Evolutionary conservation across 805 yeast genomes (phyloP).

Genomic region (Yarrowia sp.): DNA sequence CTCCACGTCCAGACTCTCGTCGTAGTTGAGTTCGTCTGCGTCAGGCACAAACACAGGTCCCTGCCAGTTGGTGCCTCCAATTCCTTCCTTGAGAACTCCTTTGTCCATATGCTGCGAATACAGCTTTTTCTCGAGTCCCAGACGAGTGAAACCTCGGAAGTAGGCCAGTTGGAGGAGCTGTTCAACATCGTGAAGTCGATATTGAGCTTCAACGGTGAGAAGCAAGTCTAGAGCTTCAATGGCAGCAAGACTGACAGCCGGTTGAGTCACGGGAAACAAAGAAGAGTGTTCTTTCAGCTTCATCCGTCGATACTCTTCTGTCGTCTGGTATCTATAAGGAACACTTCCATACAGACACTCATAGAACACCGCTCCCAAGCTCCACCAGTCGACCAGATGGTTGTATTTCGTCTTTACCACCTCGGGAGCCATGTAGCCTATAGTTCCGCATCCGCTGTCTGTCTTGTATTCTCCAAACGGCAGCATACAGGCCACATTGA

Average conservation of each 20-base stretch:
- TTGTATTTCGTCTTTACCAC: conserved; percentile 49
- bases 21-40: conserved; percentile 33
- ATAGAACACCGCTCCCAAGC: conserved; percentile 49
- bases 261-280: conserved; percentile 38
- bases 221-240: conserved; percentile 41
- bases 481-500: conserved; percentile 69
- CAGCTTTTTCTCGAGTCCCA: conserved; percentile 31
- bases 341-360: conserved; percentile 47
- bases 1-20: conserved; percentile 26
- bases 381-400: conserved; percentile 49
- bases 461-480: conserved; percentile 54
- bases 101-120: conserved; percentile 25
- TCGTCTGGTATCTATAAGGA: conserved; percentile 44
- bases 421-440: conserved; percentile 80
- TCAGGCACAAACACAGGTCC: conserved; percentile 32
- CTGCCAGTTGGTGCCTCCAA: conserved; percentile 33
- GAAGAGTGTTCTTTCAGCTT: conserved; percentile 33
- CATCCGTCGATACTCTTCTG: conserved; percentile 39
- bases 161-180: conserved; percentile 24
- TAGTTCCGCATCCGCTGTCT: conserved; percentile 67
- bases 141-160: conserved; percentile 23
- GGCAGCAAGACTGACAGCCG: conserved; percentile 41
- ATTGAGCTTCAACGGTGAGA: conserved; percentile 7
- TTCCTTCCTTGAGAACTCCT: conserved; percentile 7
- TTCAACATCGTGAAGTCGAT: conserved; percentile 10